Evolutionary conservation across 768 basidiomycete genomes (phyloP), one percentile per base, ranked within the genome.

Genomic region (Suillus alpinus): DNA sequence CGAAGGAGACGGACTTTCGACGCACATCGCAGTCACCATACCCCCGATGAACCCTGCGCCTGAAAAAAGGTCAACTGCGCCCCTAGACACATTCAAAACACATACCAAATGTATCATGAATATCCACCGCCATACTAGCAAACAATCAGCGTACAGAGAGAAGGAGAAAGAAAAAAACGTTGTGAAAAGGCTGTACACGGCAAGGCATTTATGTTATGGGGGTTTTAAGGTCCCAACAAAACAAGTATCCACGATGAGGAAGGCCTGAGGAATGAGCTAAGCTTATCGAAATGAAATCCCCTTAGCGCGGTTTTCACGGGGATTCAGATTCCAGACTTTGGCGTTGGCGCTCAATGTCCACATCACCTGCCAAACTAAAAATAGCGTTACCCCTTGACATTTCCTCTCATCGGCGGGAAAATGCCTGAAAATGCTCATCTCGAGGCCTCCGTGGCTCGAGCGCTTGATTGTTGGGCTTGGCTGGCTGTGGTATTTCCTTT

Each of bases 11-110:
- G 3, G 51, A 62, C 20, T 34, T 14, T 34, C 31, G 56, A 53
- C 65, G 31, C 56, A 68, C 67, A 63, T 59, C 29, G 49, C 57
- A 50, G 67, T 51, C 26, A 67, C 50, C 62, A 67, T 61, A 16
- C 63, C 62, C 26, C 67, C 67, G 36, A 68, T 68, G 39, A 63
- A 67, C 13, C 67, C 62, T 6, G 67, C 66, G 20, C 67, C 67
- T 67, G 34, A 29, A 53, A 31, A 46, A 44, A 41, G 29, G 29
- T 66, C 14, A 59, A 31, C 13, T n/a, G 6, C 18, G 9, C 26
- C 10, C 14, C 23, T 12, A 20, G 12, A 31, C 16, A 18, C 1
- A 12, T 14, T 43, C 16, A 32, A 39, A 29, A 56, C 0, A 44
- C 46, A 13, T 47, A 64, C 53, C 59, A 40, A 60, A 59, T 16